phyloP scores from a whole-genome alignment of 257 asterid species.

The Euphrasia confusa region DNA sequence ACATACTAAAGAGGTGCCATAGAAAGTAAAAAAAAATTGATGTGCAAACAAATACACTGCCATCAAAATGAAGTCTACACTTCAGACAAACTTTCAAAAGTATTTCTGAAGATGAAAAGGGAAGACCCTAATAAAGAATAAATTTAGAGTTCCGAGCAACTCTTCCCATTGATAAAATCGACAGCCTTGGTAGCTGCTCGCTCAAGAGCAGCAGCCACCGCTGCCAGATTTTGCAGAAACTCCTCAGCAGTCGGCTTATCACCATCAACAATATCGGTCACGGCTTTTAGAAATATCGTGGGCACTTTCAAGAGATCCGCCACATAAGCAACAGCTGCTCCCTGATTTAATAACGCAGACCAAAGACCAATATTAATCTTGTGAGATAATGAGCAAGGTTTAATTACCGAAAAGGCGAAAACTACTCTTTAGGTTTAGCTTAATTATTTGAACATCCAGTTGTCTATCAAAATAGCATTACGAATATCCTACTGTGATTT shows the following conservation, averaged over 20 bases:
- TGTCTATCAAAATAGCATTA: neutral
- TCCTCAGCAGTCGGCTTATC: conserved; percentile 93
- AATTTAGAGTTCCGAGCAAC: conserved; percentile 56
- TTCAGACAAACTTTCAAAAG: too few relatives aligned
- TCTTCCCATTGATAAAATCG: conserved; percentile 67
- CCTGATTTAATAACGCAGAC: conserved; percentile 40
- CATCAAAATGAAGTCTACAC: too few relatives aligned
- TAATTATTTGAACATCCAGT: neutral
- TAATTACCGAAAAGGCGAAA: neutral
- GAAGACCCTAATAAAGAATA: neutral
- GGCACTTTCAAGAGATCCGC: conserved; percentile 86
- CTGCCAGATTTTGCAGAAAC: conserved; percentile 68
- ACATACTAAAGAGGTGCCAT: too few relatives aligned
- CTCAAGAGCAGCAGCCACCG: conserved; percentile 88
- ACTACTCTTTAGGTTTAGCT: neutral
- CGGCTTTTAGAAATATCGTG: conserved; percentile 72
- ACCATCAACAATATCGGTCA: conserved; percentile 86
- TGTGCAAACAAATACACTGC: too few relatives aligned
- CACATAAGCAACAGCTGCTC: conserved; percentile 95
- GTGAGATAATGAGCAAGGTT: neutral
- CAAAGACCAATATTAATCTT: neutral
- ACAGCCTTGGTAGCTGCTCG: conserved; percentile 55
- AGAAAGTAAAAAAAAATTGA: too few relatives aligned
- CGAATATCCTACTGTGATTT: neutral
- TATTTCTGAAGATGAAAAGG: too few relatives aligned